Base-by-base conservation (phyloP, 305 asterid genomes). In the Lippia alba region DNA sequence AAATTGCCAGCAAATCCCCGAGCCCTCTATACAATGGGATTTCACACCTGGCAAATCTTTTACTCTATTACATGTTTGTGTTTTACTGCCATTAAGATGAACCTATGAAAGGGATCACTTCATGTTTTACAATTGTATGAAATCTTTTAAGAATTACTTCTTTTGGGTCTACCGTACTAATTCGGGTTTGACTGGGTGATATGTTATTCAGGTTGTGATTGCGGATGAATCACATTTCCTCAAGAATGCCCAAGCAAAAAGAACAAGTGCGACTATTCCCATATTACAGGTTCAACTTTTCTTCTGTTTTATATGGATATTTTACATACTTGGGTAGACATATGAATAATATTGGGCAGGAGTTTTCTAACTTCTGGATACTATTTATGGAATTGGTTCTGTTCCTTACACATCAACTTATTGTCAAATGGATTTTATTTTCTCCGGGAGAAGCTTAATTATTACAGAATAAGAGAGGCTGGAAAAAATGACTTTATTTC, bases 171-270 rank as follows among this genome's bases (percentile, higher is more conserved):
- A 49, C 57, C 32, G 46, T 30, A 46, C 69, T 54, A 60, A 71
- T 48, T 59, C 36, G 73, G 71, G 71, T 68, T 66, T 71, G 69
- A 60, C 53, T 56, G 40, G 63, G 41, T 70, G 68, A 40, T 74
- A 36, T 83, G 72, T 77, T 73, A 66, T 86, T 77, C 81, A 94
- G 99, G 84, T 90, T 69, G 96, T 91, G 72, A 87, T 95, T 76
- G 99, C 98, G 15, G 99, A 95, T 84, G 99, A 95, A 83, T 95
- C 99, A 36, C 99, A 95, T 80, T 95, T 85, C 85, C 81, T 95
- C 76, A 95, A 95, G 89, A 95, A 95, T 84, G 96, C 76, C 73
- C 97, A 86, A 83, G 99, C 99, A 66, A 95, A 95, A 80, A 82
- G 99, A 75, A 95, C 99, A 46, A 86, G 4, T 61, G 92, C 98